These are phyloP conservation scores for Nicotiana rustica DNA, from an alignment of 305 asterid species.

Conservation along the genomic window DNA sequence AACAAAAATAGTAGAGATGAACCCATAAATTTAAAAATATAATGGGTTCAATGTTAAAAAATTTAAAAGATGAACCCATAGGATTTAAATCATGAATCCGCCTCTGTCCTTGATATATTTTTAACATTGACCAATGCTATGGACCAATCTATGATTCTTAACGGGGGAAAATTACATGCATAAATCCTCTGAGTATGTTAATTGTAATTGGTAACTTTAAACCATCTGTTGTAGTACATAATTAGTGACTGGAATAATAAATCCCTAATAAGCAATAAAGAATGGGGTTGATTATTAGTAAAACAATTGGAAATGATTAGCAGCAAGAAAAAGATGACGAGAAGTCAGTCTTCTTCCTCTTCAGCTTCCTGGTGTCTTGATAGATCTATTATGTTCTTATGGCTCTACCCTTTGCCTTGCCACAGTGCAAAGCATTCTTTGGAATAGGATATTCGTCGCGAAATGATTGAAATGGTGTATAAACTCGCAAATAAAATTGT, in stretches of 20 bases:
- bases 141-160: background rate
- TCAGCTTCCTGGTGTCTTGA: too few species aligned
- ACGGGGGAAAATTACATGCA: background rate
- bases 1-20: too few species aligned
- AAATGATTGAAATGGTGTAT: constrained; percentile 51
- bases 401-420: constrained; percentile 59
- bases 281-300: constrained; percentile 2
- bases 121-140: background rate
- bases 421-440: constrained; percentile 66
- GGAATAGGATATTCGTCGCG: constrained; percentile 74
- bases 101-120: background rate
- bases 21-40: too few species aligned
- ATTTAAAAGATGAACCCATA: too few species aligned
- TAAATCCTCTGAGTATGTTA: background rate
- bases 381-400: constrained; percentile 44
- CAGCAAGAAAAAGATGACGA: background rate
- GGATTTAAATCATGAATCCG: too few species aligned
- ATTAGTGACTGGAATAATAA: constrained; percentile 14
- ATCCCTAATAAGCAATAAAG: constrained; percentile 17
- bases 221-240: background rate
- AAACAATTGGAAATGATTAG: constrained; percentile 15
- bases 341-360: background rate
- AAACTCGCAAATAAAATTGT: constrained; percentile 71
- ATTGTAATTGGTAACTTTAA: constrained; percentile 17
- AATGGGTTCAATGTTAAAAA: too few species aligned